Evolutionary conservation across 345 rosid species (phyloP).

Genomic region (Nephelium lappaceum): DNA sequence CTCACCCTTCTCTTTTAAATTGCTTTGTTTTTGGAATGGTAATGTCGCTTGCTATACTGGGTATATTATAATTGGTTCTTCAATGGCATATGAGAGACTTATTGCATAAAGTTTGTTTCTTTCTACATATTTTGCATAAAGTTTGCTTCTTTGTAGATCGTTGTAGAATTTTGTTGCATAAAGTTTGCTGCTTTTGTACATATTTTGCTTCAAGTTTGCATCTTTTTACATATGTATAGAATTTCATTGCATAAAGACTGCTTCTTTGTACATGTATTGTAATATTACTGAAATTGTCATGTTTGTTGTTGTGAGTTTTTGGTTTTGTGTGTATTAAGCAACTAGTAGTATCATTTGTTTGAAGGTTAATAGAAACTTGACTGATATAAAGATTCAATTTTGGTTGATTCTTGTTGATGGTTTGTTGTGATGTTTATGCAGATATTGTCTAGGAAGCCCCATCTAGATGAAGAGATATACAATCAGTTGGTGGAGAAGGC

Average conservation of each 20-base stretch:
- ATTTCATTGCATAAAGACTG: neutral
- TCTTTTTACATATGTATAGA: too few species aligned
- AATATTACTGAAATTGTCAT: too few species aligned
- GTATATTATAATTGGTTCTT: too few species aligned
- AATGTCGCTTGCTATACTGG: too few species aligned
- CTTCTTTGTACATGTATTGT: neutral
- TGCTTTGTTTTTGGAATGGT: neutral
- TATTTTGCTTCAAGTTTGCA: too few species aligned
- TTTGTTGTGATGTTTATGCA: conserved; percentile 24
- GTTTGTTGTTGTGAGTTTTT: neutral
- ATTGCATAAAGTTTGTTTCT: neutral
- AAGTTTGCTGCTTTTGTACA: neutral
- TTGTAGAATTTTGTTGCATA: neutral
- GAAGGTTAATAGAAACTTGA: too few species aligned
- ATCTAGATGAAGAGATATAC: conserved; percentile 61
- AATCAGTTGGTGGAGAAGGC: conserved; percentile 67
- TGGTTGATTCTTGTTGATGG: neutral
- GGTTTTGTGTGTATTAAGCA: neutral
- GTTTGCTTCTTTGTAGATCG: neutral
- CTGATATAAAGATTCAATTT: neutral
- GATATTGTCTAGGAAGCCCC: conserved; percentile 73
- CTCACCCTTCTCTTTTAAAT: neutral
- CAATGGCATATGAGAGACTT: too few species aligned
- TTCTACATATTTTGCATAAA: neutral
- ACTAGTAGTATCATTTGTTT: neutral